These are phyloP conservation scores for Goffeauzyma gilvescens DNA, from an alignment of 768 basidiomycete species.

Conservation along the genomic window DNA sequence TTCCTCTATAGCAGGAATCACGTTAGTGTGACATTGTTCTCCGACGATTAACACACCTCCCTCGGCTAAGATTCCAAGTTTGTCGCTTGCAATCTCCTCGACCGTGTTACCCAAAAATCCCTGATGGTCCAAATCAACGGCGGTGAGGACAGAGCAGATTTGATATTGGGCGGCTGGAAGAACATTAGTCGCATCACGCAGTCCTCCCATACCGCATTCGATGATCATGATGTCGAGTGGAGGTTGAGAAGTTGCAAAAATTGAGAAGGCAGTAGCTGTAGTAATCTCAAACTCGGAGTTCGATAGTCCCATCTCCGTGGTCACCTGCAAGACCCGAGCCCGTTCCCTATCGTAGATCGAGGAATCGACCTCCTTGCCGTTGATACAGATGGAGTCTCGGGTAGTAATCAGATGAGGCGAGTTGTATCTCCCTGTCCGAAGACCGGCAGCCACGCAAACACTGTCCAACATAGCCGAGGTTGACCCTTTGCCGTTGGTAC, in stretches of 20 bases:
- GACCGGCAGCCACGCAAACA: slow-evolving; percentile 42
- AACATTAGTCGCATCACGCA: slow-evolving; percentile 79
- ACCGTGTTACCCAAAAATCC: slow-evolving; percentile 64
- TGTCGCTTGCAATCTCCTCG: slow-evolving; percentile 56
- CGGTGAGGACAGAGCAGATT: slow-evolving; percentile 59
- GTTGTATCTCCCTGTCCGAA: slow-evolving; percentile 68
- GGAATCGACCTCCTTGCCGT: slow-evolving; percentile 40
- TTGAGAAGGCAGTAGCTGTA: slow-evolving; percentile 55
- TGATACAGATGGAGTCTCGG: slow-evolving; percentile 56
- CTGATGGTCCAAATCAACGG: slow-evolving; percentile 86
- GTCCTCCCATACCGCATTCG: slow-evolving; percentile 91
- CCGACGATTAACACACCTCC: slow-evolving; percentile 32
- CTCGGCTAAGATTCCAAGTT: slow-evolving; percentile 55
- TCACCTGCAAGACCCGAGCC: slow-evolving; percentile 37
- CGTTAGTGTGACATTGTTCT: slow-evolving; percentile 41
- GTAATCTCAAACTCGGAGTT: slow-evolving; percentile 68
- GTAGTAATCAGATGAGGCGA: slow-evolving; percentile 71
- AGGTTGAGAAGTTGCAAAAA: slow-evolving; percentile 44
- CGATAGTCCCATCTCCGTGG: slow-evolving; percentile 35
- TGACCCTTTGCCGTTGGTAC: slow-evolving; percentile 95
- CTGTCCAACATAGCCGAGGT: slow-evolving; percentile 67
- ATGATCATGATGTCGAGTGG: slow-evolving; percentile 58
- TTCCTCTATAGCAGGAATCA: slow-evolving; percentile 3
- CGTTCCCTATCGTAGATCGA: slow-evolving; percentile 39
- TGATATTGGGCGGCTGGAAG: slow-evolving; percentile 47